Evolutionary conservation across 2,329 filamentous ascomycete genomes (phyloP).

Genomic region (Neopestalotiopsis sp.): DNA sequence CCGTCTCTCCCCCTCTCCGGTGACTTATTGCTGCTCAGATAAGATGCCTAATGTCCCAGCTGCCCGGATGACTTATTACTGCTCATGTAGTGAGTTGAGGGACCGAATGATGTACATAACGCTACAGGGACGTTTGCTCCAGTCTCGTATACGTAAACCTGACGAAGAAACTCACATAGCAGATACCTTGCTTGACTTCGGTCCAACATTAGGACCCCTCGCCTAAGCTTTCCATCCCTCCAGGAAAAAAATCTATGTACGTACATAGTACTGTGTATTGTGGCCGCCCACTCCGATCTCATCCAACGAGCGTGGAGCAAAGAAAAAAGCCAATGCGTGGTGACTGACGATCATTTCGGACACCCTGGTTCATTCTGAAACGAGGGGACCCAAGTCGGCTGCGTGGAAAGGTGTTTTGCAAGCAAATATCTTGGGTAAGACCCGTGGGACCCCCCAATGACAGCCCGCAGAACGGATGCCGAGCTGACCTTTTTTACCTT

Average conservation of each 20-base stretch:
- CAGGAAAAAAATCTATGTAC: not conserved
- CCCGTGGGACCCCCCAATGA: not conserved
- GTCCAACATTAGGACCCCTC: not conserved
- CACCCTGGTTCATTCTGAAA: conserved; percentile 15
- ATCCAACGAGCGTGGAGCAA: not conserved
- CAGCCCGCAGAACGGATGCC: not conserved
- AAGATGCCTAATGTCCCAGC: too few species aligned
- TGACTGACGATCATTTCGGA: not conserved
- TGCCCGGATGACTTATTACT: too few species aligned
- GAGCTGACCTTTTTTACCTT: not conserved
- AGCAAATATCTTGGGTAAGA: not conserved
- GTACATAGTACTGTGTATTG: too few species aligned
- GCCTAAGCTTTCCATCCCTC: not conserved
- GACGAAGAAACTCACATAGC: too few species aligned
- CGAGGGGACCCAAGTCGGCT: conserved; percentile 1
- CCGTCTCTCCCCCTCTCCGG: too few species aligned
- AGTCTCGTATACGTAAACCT: too few species aligned
- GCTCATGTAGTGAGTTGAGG: too few species aligned
- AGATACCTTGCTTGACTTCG: too few species aligned
- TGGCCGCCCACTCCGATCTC: not conserved
- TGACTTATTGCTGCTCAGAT: too few species aligned
- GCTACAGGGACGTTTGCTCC: too few species aligned
- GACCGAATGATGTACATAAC: too few species aligned
- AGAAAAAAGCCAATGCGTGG: not conserved
- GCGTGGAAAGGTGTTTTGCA: not conserved